Evolutionary conservation across 805 yeast genomes (phyloP).

Genomic region (Tetrapisispora namnaoensis): DNA sequence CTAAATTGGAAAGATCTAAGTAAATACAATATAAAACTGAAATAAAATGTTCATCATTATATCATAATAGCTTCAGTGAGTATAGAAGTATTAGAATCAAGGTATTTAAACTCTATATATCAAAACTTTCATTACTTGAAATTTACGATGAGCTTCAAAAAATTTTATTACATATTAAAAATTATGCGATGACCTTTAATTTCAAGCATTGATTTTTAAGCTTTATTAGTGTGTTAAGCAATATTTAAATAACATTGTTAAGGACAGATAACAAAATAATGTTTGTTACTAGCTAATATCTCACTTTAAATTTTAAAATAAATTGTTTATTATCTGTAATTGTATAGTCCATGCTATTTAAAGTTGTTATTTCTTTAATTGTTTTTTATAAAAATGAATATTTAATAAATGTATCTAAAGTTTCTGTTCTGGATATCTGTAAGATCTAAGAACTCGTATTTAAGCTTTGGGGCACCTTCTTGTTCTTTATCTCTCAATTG

Average conservation of each 20-base stretch:
- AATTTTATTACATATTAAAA: not conserved
- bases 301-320: not conserved
- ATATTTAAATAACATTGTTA: too few relatives aligned
- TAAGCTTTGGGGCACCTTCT: slow-evolving; percentile 25
- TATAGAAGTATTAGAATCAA: too few relatives aligned
- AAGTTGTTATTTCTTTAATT: not conserved
- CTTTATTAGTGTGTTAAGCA: too few relatives aligned
- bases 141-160: not conserved
- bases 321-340: too few relatives aligned
- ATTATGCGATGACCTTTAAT: too few relatives aligned
- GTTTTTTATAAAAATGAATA: not conserved
- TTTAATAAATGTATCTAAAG: slow-evolving; percentile 44
- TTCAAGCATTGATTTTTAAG: too few relatives aligned
- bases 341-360: not conserved
- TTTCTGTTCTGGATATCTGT: slow-evolving; percentile 50
- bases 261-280: too few relatives aligned
- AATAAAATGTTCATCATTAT: too few relatives aligned
- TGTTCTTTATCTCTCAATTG: slow-evolving; percentile 35
- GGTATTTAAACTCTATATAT: not conserved
- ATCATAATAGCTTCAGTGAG: not conserved
- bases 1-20: too few relatives aligned
- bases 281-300: not conserved
- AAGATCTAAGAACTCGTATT: slow-evolving; percentile 43
- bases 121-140: not conserved
- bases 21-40: too few relatives aligned